Percentiles rank a stretch among this genome's conserved stretches.
Conservation (phyloP, 257 asterid species). For the Gynochthodes officinalis region DNA sequence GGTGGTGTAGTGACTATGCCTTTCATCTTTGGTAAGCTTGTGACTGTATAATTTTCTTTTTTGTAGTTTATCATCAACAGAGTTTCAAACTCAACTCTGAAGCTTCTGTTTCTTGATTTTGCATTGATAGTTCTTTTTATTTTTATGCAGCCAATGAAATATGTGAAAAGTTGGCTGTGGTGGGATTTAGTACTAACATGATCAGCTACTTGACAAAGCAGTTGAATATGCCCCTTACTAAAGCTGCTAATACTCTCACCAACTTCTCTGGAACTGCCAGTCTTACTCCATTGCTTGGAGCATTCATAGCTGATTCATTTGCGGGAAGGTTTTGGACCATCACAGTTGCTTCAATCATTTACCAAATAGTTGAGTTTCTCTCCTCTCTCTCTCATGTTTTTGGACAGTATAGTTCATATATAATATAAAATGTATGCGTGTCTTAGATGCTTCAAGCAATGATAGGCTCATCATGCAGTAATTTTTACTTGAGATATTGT, state of each 20-base stretch:
- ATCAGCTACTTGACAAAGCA: constrained; percentile 64
- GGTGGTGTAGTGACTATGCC: constrained; percentile 91
- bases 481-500: neutral
- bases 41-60: neutral
- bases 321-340: constrained; percentile 91
- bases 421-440: neutral
- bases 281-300: constrained; percentile 77
- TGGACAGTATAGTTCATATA: neutral
- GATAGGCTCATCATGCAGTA: neutral
- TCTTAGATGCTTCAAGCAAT: neutral
- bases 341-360: constrained; percentile 63
- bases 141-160: constrained; percentile 68
- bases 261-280: constrained; percentile 82
- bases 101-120: neutral
- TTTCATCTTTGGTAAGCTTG: constrained; percentile 72
- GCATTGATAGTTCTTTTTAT: neutral
- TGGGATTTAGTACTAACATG: constrained; percentile 77
- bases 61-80: neutral
- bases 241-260: constrained; percentile 86
- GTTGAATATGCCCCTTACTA: constrained; percentile 66
- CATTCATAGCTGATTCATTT: constrained; percentile 70
- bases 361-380: constrained; percentile 55
- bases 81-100: neutral
- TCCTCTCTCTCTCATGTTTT: constrained; percentile 8
- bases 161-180: constrained; percentile 87